These are phyloP conservation scores for Arthrobotrys conoides DNA, from an alignment of 2,329 filamentous ascomycete species.

Conservation along the genomic window DNA sequence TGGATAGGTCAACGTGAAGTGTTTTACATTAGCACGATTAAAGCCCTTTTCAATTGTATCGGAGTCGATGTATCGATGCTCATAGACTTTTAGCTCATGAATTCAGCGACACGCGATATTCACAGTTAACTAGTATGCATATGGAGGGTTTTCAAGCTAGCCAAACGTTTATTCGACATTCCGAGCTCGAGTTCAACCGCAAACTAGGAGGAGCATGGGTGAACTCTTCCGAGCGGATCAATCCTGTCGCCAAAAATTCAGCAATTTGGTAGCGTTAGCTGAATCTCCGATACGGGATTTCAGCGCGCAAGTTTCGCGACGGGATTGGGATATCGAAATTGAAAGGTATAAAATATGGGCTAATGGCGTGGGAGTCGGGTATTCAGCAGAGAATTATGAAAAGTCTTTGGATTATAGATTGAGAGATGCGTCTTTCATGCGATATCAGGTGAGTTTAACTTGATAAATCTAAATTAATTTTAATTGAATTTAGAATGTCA, in stretches of 20 bases:
- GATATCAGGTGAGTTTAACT: constrained; percentile 36
- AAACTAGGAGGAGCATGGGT: not conserved
- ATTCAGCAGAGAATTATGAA: constrained; percentile 48
- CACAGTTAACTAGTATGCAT: not conserved
- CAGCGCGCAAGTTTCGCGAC: constrained; percentile 15
- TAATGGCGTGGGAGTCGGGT: constrained; percentile 61
- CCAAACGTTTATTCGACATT: not conserved
- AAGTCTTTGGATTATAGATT: constrained; percentile 62
- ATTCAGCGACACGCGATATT: not conserved
- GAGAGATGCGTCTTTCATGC: constrained; percentile 62
- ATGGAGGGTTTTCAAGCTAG: not conserved
- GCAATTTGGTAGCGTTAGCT: not conserved
- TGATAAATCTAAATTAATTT: not conserved
- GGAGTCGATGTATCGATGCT: not conserved
- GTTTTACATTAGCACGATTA: not conserved
- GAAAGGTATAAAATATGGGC: constrained; percentile 62
- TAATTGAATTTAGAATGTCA: no score
- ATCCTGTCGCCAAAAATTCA: not conserved
- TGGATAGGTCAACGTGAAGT: not conserved
- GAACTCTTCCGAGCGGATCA: not conserved
- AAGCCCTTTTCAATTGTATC: not conserved
- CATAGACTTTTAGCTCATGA: not conserved
- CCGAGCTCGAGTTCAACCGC: not conserved
- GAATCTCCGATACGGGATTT: constrained; percentile 10
- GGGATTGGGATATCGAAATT: constrained; percentile 55